Conservation (phyloP, 1,284 basidiomycete species). For the Ceratobasidium theobromae region DNA sequence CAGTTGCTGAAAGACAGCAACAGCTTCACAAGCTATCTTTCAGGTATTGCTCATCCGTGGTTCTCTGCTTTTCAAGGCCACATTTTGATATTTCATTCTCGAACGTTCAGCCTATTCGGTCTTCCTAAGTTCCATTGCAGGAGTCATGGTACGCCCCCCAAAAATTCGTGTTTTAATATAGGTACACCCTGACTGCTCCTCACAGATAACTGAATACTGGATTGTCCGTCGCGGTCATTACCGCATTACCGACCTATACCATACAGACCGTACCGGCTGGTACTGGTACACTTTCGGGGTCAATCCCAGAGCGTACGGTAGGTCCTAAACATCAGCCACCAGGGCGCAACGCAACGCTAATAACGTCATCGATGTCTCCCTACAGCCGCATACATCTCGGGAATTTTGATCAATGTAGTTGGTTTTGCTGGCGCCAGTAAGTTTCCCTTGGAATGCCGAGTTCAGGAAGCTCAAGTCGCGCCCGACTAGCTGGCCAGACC, state of each 20-base stretch:
- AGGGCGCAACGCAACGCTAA: neutral
- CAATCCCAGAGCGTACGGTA: conserved; percentile 59
- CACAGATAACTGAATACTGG: conserved; percentile 76
- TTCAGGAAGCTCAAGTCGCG: neutral
- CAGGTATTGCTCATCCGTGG: conserved; percentile 39
- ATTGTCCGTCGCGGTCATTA: conserved; percentile 72
- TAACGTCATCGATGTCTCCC: neutral
- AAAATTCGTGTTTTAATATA: neutral
- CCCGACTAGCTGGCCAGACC: conserved; percentile 51
- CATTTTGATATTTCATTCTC: conserved; percentile 3
- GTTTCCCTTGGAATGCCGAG: conserved; percentile 1
- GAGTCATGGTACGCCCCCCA: conserved; percentile 62
- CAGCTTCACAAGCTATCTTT: conserved; percentile 80
- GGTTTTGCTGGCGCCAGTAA: conserved; percentile 61
- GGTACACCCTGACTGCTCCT: neutral
- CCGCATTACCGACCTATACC: conserved; percentile 72
- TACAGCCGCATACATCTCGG: conserved; percentile 61
- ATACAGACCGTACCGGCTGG: conserved; percentile 57
- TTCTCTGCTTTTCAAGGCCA: neutral
- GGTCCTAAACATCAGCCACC: conserved; percentile 38
- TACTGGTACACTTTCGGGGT: conserved; percentile 77
- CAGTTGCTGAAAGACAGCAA: conserved; percentile 63
- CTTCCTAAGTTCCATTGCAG: conserved; percentile 78
- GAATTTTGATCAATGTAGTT: conserved; percentile 81
- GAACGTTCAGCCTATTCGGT: conserved; percentile 65